Evolutionary conservation across 371 early-diverging fungal genomes (phyloP).

Genomic region (Blyttiomyces sp.): DNA sequence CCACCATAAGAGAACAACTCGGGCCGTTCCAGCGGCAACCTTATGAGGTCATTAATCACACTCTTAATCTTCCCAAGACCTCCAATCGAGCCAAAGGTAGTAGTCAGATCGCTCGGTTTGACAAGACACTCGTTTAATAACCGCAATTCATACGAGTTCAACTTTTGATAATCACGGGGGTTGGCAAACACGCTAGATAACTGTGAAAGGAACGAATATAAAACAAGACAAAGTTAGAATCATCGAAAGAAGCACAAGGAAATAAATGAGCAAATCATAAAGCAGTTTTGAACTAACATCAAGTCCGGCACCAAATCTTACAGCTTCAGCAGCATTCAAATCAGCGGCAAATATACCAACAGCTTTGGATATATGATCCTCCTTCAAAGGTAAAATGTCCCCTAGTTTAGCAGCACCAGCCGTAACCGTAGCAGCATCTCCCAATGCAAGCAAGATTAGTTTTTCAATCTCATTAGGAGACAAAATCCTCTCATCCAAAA

Average conservation of each 20-base stretch:
- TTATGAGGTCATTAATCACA: slow-evolving; percentile 26
- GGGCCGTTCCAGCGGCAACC: slow-evolving; percentile 20
- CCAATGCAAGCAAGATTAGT: slow-evolving; percentile 6
- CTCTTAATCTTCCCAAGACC: slow-evolving; percentile 26
- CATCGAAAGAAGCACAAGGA: neutral
- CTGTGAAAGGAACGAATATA: slow-evolving; percentile 1
- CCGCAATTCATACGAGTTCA: slow-evolving; percentile 18
- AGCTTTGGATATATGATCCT: too few species aligned
- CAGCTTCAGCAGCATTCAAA: slow-evolving; percentile 1
- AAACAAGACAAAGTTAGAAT: neutral
- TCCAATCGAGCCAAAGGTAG: slow-evolving; percentile 21
- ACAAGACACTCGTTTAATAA: slow-evolving; percentile 22
- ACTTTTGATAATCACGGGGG: slow-evolving; percentile 16
- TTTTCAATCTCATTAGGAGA: slow-evolving; percentile 5
- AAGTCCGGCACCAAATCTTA: slow-evolving; percentile 5
- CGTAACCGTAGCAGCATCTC: neutral
- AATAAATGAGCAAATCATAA: neutral
- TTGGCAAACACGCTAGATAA: slow-evolving; percentile 17
- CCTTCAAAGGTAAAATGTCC: too few species aligned
- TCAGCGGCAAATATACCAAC: too few species aligned
- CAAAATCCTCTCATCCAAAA: slow-evolving; percentile 4
- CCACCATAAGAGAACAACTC: slow-evolving; percentile 24
- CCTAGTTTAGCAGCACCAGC: too few species aligned
- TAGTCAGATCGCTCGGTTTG: slow-evolving; percentile 7
- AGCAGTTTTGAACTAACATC: neutral